Conservation (phyloP, 2,329 filamentous ascomycete species). For the Cercospora sesami region DNA sequence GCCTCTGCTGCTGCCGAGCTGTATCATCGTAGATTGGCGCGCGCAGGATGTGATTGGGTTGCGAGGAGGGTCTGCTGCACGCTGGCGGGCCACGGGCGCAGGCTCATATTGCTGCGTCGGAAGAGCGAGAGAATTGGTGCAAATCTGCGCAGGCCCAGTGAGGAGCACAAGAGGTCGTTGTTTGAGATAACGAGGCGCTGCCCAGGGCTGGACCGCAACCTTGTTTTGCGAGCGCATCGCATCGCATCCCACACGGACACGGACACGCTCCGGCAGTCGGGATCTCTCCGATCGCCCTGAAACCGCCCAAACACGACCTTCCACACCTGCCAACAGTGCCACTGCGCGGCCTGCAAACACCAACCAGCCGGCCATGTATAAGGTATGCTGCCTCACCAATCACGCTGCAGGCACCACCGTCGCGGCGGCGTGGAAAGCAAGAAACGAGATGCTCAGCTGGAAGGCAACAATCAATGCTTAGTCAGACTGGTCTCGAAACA, state of each 20-base stretch:
- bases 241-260: background rate
- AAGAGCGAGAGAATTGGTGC: background rate
- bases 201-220: background rate
- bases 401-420: background rate
- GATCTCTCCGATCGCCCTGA: background rate
- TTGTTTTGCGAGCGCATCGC: background rate
- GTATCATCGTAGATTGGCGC: constrained; percentile 8
- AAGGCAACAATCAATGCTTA: background rate
- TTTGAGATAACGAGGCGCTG: constrained; percentile 5
- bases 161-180: background rate
- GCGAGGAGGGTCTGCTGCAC: background rate
- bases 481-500: background rate
- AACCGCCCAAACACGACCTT: background rate
- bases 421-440: background rate
- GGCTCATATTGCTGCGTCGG: background rate
- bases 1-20: constrained; percentile 2
- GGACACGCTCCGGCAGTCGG: background rate
- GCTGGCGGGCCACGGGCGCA: background rate
- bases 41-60: background rate
- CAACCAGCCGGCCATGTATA: background rate
- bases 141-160: background rate
- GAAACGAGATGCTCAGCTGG: background rate
- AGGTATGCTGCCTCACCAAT: background rate
- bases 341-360: background rate
- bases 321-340: background rate